These are phyloP conservation scores for Chenopodium suecicum DNA, from an alignment of 148 eudicot species.

Conservation along the genomic window DNA sequence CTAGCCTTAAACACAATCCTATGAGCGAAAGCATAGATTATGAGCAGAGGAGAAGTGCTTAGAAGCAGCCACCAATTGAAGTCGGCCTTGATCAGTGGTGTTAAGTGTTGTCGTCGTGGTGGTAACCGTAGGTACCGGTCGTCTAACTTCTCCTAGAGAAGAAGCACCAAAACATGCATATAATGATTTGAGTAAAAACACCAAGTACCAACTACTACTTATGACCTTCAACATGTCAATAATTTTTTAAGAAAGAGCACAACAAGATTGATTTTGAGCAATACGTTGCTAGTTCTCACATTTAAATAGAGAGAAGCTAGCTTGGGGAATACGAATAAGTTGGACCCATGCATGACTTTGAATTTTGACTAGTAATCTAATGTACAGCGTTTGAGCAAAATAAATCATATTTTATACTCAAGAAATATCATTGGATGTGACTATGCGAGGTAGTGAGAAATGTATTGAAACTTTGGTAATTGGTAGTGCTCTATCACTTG, in stretches of 20 bases:
- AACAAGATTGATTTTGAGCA: background rate
- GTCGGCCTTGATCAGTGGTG: slow-evolving; percentile 1
- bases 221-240: slow-evolving; percentile 21
- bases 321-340: slow-evolving; percentile 12
- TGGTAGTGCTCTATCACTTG: too few relatives aligned
- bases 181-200: slow-evolving; percentile 14
- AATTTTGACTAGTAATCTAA: background rate
- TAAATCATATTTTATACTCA: too few relatives aligned
- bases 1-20: background rate
- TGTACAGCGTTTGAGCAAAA: too few relatives aligned
- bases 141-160: background rate
- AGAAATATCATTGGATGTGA: too few relatives aligned
- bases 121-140: background rate
- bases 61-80: slow-evolving; percentile 21
- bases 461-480: too few relatives aligned
- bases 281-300: background rate
- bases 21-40: slow-evolving; percentile 15
- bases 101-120: background rate
- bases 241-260: background rate
- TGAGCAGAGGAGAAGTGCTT: slow-evolving; percentile 29
- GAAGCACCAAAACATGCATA: slow-evolving; percentile 10
- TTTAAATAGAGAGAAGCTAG: slow-evolving; percentile 25
- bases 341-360: background rate
- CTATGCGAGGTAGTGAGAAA: too few relatives aligned
- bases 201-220: slow-evolving; percentile 16